A percentile compares a stretch with the other conserved stretches of the same genome.
Evolutionary conservation across 2,329 filamentous ascomycete genomes (phyloP).

Genomic region (Phialemonium atrogriseum): DNA sequence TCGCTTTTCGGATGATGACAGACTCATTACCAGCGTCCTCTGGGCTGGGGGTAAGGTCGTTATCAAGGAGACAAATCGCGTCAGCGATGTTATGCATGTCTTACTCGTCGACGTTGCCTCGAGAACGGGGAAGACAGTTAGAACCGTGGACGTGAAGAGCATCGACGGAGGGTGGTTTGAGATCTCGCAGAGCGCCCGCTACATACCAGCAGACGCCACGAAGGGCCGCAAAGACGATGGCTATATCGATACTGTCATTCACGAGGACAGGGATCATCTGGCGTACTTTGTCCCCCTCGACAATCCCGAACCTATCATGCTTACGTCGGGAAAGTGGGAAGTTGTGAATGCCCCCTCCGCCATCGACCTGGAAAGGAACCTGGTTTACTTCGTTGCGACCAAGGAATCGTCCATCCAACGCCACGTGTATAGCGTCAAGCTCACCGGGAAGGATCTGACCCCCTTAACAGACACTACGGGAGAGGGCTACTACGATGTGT

Average conservation of each 20-base stretch:
- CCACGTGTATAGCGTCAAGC: conserved; percentile 81
- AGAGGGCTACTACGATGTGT: conserved; percentile 72
- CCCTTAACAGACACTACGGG: conserved; percentile 65
- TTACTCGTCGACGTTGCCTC: conserved; percentile 72
- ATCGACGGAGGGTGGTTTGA: conserved; percentile 98
- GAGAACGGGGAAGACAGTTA: conserved; percentile 68
- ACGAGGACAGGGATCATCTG: conserved; percentile 81
- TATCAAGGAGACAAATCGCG: conserved; percentile 86
- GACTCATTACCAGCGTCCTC: conserved; percentile 85
- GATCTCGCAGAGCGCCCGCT: conserved; percentile 77
- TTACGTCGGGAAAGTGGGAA: conserved; percentile 89
- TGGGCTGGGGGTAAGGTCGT: conserved; percentile 76
- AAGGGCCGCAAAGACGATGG: conserved; percentile 75
- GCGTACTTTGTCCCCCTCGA: conserved; percentile 90
- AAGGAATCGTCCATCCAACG: conserved; percentile 83
- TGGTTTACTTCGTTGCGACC: conserved; percentile 86
- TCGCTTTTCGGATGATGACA: conserved; percentile 71
- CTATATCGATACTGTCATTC: conserved; percentile 84
- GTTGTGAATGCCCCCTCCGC: conserved; percentile 78
- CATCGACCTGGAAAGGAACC: conserved; percentile 73
- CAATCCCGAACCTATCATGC: conserved; percentile 69
- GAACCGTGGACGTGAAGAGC: conserved; percentile 68
- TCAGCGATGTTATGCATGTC: conserved; percentile 84
- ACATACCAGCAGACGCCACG: conserved; percentile 72
- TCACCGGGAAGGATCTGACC: conserved; percentile 67